These are phyloP conservation scores for Hypoxylon trugodes DNA, from an alignment of 495 filamentous ascomycete species.

Conservation along the genomic window DNA sequence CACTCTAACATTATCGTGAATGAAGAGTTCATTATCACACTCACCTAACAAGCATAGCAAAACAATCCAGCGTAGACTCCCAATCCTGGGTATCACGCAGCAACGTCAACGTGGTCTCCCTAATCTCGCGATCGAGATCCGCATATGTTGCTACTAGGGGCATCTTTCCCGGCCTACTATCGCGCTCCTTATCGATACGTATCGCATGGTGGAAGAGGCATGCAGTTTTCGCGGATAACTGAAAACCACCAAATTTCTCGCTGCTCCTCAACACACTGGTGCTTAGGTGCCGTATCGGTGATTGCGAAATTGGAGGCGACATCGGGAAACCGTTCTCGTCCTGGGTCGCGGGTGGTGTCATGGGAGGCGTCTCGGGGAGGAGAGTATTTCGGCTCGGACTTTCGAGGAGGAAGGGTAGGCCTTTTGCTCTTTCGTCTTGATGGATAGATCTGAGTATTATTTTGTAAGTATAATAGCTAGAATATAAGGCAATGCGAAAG, in stretches of 20 bases:
- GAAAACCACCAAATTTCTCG: conserved; percentile 37
- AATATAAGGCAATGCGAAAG: not conserved
- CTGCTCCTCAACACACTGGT: conserved; percentile 21
- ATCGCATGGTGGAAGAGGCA: conserved; percentile 42
- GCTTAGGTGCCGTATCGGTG: conserved; percentile 28
- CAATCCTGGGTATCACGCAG: conserved; percentile 39
- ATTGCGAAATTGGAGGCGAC: conserved; percentile 12
- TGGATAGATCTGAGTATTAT: conserved; percentile 35
- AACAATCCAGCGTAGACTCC: conserved; percentile 42
- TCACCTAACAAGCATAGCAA: conserved; percentile 44
- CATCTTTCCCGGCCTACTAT: conserved; percentile 32
- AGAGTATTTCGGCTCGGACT: conserved; percentile 40
- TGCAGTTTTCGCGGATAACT: conserved; percentile 41
- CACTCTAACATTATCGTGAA: too few species aligned
- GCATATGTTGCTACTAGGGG: conserved; percentile 30
- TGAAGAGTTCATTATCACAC: too few species aligned
- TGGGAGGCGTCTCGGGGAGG: conserved; percentile 38
- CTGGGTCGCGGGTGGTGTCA: conserved; percentile 10
- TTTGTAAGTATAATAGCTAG: conserved; percentile 6
- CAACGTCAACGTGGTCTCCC: conserved; percentile 32
- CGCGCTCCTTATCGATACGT: conserved; percentile 42
- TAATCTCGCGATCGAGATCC: conserved; percentile 41
- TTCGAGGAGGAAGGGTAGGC: conserved; percentile 42
- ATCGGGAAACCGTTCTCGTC: not conserved
- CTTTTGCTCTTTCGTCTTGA: conserved; percentile 37